Conservation (phyloP, 225 moss, liverwort and hornwort species). For the Bryum argenteum region DNA sequence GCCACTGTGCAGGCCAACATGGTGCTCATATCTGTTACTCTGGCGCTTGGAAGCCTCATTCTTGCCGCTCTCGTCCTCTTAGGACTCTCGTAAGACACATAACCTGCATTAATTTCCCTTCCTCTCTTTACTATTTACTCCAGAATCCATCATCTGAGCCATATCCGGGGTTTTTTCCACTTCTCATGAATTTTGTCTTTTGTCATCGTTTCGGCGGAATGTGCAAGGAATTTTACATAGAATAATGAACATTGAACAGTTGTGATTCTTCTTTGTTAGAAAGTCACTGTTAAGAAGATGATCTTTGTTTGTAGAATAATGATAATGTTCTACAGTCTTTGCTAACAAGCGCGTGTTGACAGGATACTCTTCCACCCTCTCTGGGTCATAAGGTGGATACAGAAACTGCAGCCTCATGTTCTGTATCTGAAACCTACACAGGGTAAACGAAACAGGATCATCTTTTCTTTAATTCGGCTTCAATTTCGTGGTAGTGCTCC, state of each 20-base stretch:
- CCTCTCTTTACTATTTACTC: too few relatives aligned
- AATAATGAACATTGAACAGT: too few relatives aligned
- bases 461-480: neutral
- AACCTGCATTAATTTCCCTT: too few relatives aligned
- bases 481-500: neutral
- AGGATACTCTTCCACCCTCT: constrained; percentile 44
- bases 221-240: too few relatives aligned
- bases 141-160: neutral
- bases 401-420: constrained; percentile 42
- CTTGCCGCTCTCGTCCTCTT: constrained; percentile 21
- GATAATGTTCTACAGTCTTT: too few relatives aligned
- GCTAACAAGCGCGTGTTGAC: constrained; percentile 16
- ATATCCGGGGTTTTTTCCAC: too few relatives aligned
- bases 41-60: constrained; percentile 34
- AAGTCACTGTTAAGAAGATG: too few relatives aligned
- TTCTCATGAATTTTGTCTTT: neutral
- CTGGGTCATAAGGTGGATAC: constrained; percentile 41
- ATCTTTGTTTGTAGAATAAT: too few relatives aligned
- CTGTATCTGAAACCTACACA: constrained; percentile 35
- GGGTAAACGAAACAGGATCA: constrained; percentile 22
- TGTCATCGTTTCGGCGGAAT: too few relatives aligned
- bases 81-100: constrained; percentile 36
- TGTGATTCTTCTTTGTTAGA: too few relatives aligned
- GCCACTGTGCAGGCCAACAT: constrained; percentile 44
- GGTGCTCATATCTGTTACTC: constrained; percentile 31